phyloP scores from a whole-genome alignment of 2,329 filamentous ascomycete genomes.

The Elsinoe australis region DNA sequence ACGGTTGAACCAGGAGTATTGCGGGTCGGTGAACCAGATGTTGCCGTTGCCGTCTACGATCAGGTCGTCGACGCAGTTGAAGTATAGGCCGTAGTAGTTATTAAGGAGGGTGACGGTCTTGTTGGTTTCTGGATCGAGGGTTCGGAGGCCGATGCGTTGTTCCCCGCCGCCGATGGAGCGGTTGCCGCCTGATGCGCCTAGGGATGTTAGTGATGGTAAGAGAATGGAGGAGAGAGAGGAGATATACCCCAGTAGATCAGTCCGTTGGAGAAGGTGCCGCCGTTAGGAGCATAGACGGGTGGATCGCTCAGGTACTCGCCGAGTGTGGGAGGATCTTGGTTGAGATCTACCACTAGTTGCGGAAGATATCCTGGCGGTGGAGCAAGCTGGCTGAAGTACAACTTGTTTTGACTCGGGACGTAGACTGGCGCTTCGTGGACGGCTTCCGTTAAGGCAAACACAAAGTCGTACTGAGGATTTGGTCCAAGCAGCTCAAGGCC shows the following conservation, averaged over 20 bases:
- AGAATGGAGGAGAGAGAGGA: neutral
- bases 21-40: conserved; percentile 45
- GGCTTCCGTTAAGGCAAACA: conserved; percentile 33
- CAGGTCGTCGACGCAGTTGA: conserved; percentile 38
- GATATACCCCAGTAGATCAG: conserved; percentile 32
- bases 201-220: neutral
- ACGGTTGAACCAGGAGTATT: conserved; percentile 31
- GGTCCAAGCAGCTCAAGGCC: conserved; percentile 34
- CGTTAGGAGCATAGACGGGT: conserved; percentile 40
- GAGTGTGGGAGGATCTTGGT: conserved; percentile 36
- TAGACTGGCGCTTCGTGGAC: conserved; percentile 41
- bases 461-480: conserved; percentile 32
- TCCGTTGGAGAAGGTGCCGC: conserved; percentile 36
- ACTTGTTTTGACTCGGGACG: conserved; percentile 34
- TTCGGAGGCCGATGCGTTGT: conserved; percentile 37
- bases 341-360: conserved; percentile 35
- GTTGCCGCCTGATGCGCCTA: conserved; percentile 33
- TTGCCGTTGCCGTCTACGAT: conserved; percentile 37
- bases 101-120: conserved; percentile 37
- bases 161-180: conserved; percentile 32
- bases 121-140: conserved; percentile 41
- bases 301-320: conserved; percentile 36
- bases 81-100: conserved; percentile 42
- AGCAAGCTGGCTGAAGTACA: conserved; percentile 35
- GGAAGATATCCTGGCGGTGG: conserved; percentile 33